Evolutionary conservation across 306 rosid species (phyloP), one percentile per base, ranked within the genome.

Genomic region (Cercis canadensis): DNA sequence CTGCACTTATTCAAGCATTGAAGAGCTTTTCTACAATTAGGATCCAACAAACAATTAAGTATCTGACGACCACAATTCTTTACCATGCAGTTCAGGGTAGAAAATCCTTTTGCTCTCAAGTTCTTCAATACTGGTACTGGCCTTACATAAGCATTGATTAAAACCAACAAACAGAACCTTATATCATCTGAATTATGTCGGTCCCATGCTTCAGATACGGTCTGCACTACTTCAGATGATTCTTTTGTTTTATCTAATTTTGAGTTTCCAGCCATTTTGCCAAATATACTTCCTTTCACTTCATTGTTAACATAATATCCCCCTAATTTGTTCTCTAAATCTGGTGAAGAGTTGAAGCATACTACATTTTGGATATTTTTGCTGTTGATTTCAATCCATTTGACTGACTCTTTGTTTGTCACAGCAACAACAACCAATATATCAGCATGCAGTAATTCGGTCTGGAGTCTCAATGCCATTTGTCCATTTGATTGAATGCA

Each of bases 11-110:
- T 92, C 81, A 92, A 84, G 75, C 96, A 92, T 53, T 87, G 87
- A 83, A 92, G 91, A 52, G 96, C 97, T 74, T 89, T 89, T 74
- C 97, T 80, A 60, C 97, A 89, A 55, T 83, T 80, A 57, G 96
- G 85, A 89, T 92, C 97, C 81, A 92, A 64, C 54, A 92, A 80
- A 68, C 96, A 92, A 58, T 89, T 83, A 16, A 89, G 74, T 77
- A 92, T 82, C 76, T 92, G 96, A 68, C 82, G 80, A 12, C 97
- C 93, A 39, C 97, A 92, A 76, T 92, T 92, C 79, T 61, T 92
- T 63, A 80, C 66, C 97, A 92, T 89, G 67, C 97, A 89, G 70
- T 76, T 89, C 2, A 92, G 71, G 24, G 96, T 89, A 14, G 96
- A 89, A 64, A 92, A 83, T 13, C 97, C 97, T 69, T 87, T 92